Conservation (phyloP, 1,139 yeast genomes). For the Lodderomyces oxycetoniae region DNA sequence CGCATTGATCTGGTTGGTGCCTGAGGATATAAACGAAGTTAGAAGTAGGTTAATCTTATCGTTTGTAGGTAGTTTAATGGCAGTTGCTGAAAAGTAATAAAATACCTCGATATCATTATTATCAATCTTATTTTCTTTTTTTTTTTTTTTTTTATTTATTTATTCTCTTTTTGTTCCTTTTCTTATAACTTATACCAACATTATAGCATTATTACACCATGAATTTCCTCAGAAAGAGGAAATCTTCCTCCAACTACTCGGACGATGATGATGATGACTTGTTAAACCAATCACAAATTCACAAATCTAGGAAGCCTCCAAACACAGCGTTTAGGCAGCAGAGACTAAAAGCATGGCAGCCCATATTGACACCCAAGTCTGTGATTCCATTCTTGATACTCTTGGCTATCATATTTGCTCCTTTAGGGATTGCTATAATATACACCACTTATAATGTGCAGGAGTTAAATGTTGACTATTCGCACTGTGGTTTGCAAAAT, state of each 20-base stretch:
- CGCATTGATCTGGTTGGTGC: slow-evolving; percentile 96
- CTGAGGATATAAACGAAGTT: slow-evolving; percentile 97
- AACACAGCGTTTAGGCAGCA: slow-evolving; percentile 79
- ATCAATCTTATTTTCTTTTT: background rate
- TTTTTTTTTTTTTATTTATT: too few relatives aligned
- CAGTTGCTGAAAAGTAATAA: slow-evolving; percentile 24
- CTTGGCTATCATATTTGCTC: slow-evolving; percentile 64
- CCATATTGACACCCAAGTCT: slow-evolving; percentile 71
- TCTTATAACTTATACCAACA: background rate
- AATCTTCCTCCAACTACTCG: slow-evolving; percentile 20
- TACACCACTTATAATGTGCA: slow-evolving; percentile 59
- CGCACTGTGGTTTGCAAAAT: slow-evolving; percentile 43
- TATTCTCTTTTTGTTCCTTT: background rate
- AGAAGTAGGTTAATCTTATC: slow-evolving; percentile 90
- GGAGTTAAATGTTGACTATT: slow-evolving; percentile 53
- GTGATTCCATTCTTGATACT: slow-evolving; percentile 63
- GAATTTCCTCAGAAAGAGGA: slow-evolving; percentile 40
- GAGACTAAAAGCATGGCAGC: slow-evolving; percentile 78
- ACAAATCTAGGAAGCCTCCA: slow-evolving; percentile 61
- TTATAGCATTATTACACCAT: slow-evolving; percentile 14
- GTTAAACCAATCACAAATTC: slow-evolving; percentile 21
- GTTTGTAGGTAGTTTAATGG: slow-evolving; percentile 92
- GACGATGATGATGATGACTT: slow-evolving; percentile 23
- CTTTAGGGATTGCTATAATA: slow-evolving; percentile 66
- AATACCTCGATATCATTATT: background rate